Conservation (phyloP, 2,329 filamentous ascomycete species). For the Ascocoryne sarcoides region DNA sequence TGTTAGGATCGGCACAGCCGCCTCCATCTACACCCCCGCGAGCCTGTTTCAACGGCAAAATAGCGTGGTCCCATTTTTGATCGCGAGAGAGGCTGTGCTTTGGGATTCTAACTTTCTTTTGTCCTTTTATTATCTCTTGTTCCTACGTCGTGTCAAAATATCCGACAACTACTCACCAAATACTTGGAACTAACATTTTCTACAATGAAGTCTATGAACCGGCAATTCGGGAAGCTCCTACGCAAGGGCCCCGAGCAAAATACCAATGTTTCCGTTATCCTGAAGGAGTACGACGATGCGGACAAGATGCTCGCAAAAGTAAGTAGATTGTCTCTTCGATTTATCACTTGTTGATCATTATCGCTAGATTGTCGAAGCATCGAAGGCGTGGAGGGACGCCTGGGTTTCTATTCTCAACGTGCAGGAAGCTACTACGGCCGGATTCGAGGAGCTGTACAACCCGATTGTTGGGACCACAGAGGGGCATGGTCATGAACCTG, state of each 20-base stretch:
- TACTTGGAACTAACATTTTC: no score
- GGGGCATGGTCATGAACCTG: conserved; percentile 44
- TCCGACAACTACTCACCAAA: no score
- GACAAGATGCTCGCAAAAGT: conserved; percentile 68
- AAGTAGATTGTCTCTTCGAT: conserved; percentile 19
- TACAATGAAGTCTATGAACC: conserved; percentile 63
- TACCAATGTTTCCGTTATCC: conserved; percentile 62
- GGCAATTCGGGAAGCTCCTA: conserved; percentile 65
- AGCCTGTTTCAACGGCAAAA: no score
- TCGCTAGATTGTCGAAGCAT: conserved; percentile 62
- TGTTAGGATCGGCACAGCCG: no score
- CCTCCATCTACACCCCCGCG: no score
- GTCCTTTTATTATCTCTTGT: no score
- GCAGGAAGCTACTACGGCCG: conserved; percentile 57
- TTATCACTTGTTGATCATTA: conserved; percentile 10
- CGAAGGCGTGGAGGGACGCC: conserved; percentile 67
- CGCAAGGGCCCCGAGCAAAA: conserved; percentile 63
- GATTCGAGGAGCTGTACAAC: conserved; percentile 67
- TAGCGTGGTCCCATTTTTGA: no score
- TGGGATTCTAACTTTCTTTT: no score
- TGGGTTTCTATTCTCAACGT: conserved; percentile 65
- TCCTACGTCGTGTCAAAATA: no score
- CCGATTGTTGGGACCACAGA: conserved; percentile 62
- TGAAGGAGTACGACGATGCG: conserved; percentile 74
- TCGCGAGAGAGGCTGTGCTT: no score